Evolutionary conservation across 1,284 basidiomycete genomes (phyloP), one percentile per base, ranked within the genome.

Genomic region (Pholiota adiposa): DNA sequence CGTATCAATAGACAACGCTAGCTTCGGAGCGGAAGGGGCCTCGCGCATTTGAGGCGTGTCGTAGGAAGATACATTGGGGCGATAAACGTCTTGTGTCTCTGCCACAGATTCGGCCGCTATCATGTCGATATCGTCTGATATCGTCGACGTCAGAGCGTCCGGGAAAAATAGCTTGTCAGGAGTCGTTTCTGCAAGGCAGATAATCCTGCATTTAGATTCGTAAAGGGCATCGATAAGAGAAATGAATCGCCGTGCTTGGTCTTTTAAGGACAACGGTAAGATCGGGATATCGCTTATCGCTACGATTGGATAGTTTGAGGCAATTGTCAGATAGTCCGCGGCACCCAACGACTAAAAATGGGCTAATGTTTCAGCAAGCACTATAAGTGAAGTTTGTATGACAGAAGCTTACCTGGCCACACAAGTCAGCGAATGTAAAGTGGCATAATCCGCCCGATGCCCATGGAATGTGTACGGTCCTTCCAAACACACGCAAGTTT

Each of bases 201-300:
- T 61, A 46, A 82, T 56, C 19, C 73, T 72, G 58, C 82, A 80
- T 18, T 75, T 74, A 6, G 77, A 72, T 73, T 83, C 77, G 72
- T 86, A 86, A 3, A 90, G 74, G 0, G 89, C 88, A 65, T 91
- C 89, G 41, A 91, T 82, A 54, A 91, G 78, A 12, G 87, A 89
- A 68, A 91, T 91, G 70, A 91, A 83, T 2, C 88, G 76, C 11
- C 88, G 74, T 2, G 88, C 89, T 73, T 90, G 85, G 70, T 92
- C 88, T 76, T 90, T 92, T 36, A 77, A 76, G 11, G 81, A 77
- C 2, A 89, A 73, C 12, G 78, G 78, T 2, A 91, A 77, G 29
- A 85, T 66, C 0, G 88, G 88, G 18, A 90, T 81, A 34, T 81
- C 75, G 50, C 84, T 83, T 55, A 92, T 78, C 63, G 84, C 78